phyloP scores from a whole-genome alignment of 176 grass and related monocot genomes.

The Carex littledalei region DNA sequence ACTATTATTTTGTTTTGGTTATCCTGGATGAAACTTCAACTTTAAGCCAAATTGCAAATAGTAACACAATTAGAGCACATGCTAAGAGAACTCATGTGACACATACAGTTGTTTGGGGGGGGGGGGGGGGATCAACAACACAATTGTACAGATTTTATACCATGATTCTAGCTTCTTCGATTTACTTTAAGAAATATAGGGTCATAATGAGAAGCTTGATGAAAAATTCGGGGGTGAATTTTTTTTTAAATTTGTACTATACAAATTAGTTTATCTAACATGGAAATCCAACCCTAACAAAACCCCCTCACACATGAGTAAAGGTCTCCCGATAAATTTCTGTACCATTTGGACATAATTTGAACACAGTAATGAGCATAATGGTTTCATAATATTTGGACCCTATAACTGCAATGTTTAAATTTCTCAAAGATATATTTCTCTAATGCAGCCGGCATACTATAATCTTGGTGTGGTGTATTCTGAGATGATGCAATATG shows the following conservation, averaged over 20 bases:
- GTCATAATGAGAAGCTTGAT: neutral
- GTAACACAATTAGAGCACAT: neutral
- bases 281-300: neutral
- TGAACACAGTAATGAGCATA: neutral
- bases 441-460: slow-evolving; percentile 72
- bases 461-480: slow-evolving; percentile 99
- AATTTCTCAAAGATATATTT: neutral
- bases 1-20: neutral
- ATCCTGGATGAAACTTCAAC: neutral
- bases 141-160: neutral
- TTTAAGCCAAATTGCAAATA: neutral
- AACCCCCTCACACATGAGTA: no score
- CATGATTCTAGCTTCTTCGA: neutral
- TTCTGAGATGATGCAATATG: slow-evolving; percentile 98
- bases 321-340: neutral
- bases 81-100: neutral
- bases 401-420: slow-evolving; percentile 1
- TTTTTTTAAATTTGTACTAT: neutral
- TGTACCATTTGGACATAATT: neutral
- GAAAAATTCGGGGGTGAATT: neutral
- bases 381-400: neutral
- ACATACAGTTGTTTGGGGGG: neutral
- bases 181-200: neutral
- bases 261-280: neutral
- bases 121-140: neutral